Percentiles rank a stretch among this genome's conserved stretches.
These are phyloP conservation scores for Sphagnurus paluster DNA, from an alignment of 1,284 basidiomycete genomes.

Conservation along the genomic window DNA sequence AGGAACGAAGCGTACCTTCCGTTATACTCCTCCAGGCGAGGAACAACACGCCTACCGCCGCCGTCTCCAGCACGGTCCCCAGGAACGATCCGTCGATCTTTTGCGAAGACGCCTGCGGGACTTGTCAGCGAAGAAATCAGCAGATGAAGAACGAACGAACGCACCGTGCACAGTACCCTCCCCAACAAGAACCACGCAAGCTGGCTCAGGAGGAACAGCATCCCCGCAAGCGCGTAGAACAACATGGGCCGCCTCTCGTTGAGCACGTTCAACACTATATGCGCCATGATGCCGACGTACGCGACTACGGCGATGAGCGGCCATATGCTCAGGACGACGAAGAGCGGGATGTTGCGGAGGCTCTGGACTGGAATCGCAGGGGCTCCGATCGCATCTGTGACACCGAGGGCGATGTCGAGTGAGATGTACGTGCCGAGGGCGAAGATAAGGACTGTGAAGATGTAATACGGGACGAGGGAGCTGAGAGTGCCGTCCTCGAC, in stretches of 20 bases:
- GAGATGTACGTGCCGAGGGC: slow-evolving; percentile 74
- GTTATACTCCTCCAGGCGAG: slow-evolving; percentile 85
- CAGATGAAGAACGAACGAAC: slow-evolving; percentile 16
- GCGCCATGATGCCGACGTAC: slow-evolving; percentile 75
- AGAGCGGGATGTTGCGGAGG: slow-evolving; percentile 68
- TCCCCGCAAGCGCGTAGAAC: slow-evolving; percentile 64
- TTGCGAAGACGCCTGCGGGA: slow-evolving; percentile 50
- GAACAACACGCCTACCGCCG: slow-evolving; percentile 67
- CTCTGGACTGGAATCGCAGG: slow-evolving; percentile 54
- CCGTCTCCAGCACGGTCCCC: slow-evolving; percentile 76
- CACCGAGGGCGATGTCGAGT: slow-evolving; percentile 70
- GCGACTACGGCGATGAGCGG: slow-evolving; percentile 70
- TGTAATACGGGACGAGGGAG: slow-evolving; percentile 64
- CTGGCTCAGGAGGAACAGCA: slow-evolving; percentile 76
- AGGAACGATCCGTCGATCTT: slow-evolving; percentile 83
- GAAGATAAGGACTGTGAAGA: slow-evolving; percentile 65
- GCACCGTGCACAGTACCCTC: slow-evolving; percentile 73
- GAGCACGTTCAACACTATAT: slow-evolving; percentile 70
- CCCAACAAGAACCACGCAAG: slow-evolving; percentile 77
- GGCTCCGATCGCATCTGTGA: slow-evolving; percentile 59
- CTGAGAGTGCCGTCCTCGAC: slow-evolving; percentile 81
- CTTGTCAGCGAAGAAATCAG: too few relatives aligned
- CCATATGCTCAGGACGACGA: slow-evolving; percentile 82
- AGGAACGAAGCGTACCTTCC: slow-evolving; percentile 69
- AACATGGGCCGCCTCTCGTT: slow-evolving; percentile 73